Evolutionary conservation across 2,329 filamentous ascomycete species (phyloP).

Genomic region (Penicillium fuscoglaucum): DNA sequence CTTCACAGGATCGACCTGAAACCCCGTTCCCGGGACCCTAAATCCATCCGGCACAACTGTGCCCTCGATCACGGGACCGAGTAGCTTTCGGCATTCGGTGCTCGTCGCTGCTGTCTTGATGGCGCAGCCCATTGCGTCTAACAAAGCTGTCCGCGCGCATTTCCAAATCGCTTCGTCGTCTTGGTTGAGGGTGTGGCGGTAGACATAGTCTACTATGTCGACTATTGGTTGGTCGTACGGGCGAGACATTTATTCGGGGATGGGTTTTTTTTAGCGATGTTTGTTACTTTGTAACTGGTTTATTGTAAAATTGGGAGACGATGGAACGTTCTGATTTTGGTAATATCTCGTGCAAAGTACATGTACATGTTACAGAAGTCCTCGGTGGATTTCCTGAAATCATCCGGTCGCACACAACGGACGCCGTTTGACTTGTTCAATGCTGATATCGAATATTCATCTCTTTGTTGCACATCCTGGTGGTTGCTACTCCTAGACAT

Average conservation of each 20-base stretch:
- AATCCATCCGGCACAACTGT: constrained; percentile 35
- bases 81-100: constrained; percentile 17
- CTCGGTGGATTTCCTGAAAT: constrained; percentile 2
- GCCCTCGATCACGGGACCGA: constrained; percentile 18
- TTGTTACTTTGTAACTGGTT: not conserved
- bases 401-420: not conserved
- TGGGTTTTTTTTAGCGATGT: not conserved
- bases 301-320: too few relatives aligned
- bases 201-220: constrained; percentile 27
- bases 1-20: constrained; percentile 39
- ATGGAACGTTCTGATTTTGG: not conserved
- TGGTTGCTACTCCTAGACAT: not conserved
- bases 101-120: constrained; percentile 28
- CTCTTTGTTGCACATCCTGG: not conserved
- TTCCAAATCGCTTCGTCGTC: constrained; percentile 20
- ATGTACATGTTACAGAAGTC: not conserved
- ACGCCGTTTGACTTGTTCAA: not conserved
- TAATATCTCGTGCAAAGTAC: not conserved
- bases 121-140: constrained; percentile 30
- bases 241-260: constrained; percentile 22
- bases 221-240: constrained; percentile 42
- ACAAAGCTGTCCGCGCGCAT: constrained; percentile 23
- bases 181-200: constrained; percentile 18
- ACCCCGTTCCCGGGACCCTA: constrained; percentile 41
- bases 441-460: too few relatives aligned